These are phyloP conservation scores for Diaporthe helianthi DNA, from an alignment of 2,329 filamentous ascomycete genomes.

Conservation along the genomic window DNA sequence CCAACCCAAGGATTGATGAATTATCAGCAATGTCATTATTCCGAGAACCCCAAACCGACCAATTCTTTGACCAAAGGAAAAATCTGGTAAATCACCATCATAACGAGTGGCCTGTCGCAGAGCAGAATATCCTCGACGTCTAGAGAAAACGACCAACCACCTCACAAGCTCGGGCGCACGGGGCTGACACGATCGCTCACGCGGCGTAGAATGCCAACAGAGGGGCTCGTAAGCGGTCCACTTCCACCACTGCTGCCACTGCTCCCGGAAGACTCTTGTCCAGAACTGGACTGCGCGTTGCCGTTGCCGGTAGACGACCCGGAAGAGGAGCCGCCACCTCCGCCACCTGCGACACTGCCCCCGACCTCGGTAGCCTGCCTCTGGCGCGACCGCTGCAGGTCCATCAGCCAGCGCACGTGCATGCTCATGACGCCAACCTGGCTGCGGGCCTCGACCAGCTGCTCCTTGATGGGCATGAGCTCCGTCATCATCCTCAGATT, in stretches of 20 bases:
- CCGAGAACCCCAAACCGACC: background rate
- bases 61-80: background rate
- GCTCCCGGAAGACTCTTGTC: background rate
- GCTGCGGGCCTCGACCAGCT: conserved; percentile 65
- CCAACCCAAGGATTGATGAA: background rate
- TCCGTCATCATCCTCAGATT: conserved; percentile 68
- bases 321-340: background rate
- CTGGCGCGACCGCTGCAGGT: conserved; percentile 43
- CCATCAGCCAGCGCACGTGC: conserved; percentile 66
- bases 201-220: background rate
- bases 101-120: background rate
- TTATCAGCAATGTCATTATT: background rate
- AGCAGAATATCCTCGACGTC: background rate
- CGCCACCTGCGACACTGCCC: conserved; percentile 74
- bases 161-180: conserved; percentile 26
- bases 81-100: background rate
- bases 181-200: conserved; percentile 17
- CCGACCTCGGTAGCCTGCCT: conserved; percentile 72
- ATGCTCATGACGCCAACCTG: conserved; percentile 64
- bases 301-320: background rate
- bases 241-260: background rate
- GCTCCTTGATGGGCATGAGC: conserved; percentile 66
- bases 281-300: conserved; percentile 8
- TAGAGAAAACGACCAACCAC: background rate
- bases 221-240: background rate